Conservation (phyloP, 352 stramenopile species). For the Phytophthora vignae region DNA sequence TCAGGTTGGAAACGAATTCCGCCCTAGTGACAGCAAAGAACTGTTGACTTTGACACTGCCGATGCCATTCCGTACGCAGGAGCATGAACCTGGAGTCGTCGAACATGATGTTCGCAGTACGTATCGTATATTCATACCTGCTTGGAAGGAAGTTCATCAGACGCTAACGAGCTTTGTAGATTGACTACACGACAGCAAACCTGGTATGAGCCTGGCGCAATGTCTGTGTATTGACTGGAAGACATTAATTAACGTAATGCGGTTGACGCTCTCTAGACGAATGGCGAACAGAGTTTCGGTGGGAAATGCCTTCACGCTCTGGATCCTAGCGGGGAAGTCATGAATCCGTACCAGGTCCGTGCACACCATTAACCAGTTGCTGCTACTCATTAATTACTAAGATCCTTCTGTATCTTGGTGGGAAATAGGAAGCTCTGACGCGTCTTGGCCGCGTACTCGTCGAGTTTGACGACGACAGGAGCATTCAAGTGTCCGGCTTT, state of each 20-base stretch:
- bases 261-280: constrained; percentile 35
- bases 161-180: constrained; percentile 21
- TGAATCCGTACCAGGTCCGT: constrained; percentile 75
- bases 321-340: constrained; percentile 44
- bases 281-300: constrained; percentile 58
- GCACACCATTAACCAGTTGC: not conserved
- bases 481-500: constrained; percentile 80
- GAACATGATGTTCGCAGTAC: constrained; percentile 68
- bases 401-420: not conserved
- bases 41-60: not conserved
- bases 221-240: not conserved
- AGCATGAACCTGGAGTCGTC: constrained; percentile 67
- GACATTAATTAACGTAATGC: not conserved
- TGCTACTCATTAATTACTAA: not conserved
- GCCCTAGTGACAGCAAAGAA: not conserved
- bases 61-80: constrained; percentile 6
- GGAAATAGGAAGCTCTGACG: constrained; percentile 27
- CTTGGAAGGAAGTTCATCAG: not conserved
- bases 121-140: constrained; percentile 8
- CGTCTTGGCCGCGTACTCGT: constrained; percentile 69
- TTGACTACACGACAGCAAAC: constrained; percentile 83
- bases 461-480: constrained; percentile 82
- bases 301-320: constrained; percentile 70
- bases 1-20: constrained; percentile 14
- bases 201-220: constrained; percentile 21